Evolutionary conservation across 306 rosid species (phyloP), one percentile per base, ranked within the genome.

Genomic region (Cicer bijugum): DNA sequence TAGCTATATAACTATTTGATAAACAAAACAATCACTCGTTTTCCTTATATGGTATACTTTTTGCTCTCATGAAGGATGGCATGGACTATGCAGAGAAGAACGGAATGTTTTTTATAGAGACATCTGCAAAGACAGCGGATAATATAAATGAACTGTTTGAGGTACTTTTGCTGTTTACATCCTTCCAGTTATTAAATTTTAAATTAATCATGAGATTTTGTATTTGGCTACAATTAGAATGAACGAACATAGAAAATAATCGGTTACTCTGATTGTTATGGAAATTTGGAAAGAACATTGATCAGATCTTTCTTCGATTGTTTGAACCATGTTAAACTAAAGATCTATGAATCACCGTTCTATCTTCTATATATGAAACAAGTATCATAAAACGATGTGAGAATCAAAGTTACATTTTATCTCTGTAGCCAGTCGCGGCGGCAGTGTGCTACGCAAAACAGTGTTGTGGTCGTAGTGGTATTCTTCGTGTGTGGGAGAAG

Each of bases 81-180:
- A 82, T 62, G 71, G 97, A 91, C 28, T 91, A 87, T 78, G 97
- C 99, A 1, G 97, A 95, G 83, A 90, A 88, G 90, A 95, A 90
- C 12, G 93, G 96, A 70, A 90, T 95, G 97, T 91, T 95, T 91
- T 95, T 88, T 53, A 95, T 91, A n/a, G 99, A 95, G 91, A 91
- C 99, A 68, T 95, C 99, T 46, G 99, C 99, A 50, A 95, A 91
- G 88, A 95, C 99, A 6, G 99, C 99, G 7, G 97, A 95, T 81
- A 95, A 95, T 75, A 91, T 95, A 61, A 95, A 91, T 76, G 92
- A 91, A 82, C 90, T 95, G 75, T 95, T 95, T 78, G 97, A 91
- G 99, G 99, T 95, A 90, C 60, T 71, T 51, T 64, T 40, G 73
- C 75, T 76, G 16, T 71, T 67, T 63, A 16, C 47, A 19, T 79